Conservation (phyloP, 2,329 filamentous ascomycete species). For the Aspergillus costaricaensis region DNA sequence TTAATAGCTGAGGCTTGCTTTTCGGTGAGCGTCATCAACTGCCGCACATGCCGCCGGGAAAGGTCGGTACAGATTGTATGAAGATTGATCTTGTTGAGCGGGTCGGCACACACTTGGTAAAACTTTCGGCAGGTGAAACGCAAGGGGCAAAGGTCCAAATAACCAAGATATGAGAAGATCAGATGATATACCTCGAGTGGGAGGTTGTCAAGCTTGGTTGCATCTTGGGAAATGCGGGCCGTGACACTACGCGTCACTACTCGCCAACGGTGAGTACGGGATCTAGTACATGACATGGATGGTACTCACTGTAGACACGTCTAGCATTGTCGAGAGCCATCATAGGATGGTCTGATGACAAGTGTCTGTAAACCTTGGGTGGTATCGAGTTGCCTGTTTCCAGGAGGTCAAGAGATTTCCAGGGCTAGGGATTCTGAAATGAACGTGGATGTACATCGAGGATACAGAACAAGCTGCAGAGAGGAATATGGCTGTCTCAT, state of each 20-base stretch:
- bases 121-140: not conserved
- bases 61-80: not conserved
- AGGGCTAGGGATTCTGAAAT: not conserved
- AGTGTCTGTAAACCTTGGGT: not conserved
- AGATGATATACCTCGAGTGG: not conserved
- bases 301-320: not conserved
- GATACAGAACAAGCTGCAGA: not conserved
- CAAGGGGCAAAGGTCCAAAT: not conserved
- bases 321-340: not conserved
- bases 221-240: not conserved
- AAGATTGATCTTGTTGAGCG: not conserved
- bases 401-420: not conserved
- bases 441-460: not conserved
- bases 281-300: not conserved
- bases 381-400: not conserved
- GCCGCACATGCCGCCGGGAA: not conserved
- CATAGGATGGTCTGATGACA: not conserved
- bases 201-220: not conserved
- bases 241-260: not conserved
- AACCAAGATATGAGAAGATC: not conserved
- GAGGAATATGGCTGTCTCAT: not conserved
- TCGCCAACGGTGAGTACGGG: not conserved
- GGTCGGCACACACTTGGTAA: not conserved
- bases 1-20: not conserved
- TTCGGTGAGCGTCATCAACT: not conserved